Base-by-base conservation (phyloP, 192 early-diverging fungal genomes). In the Cetraspora pellucida region DNA sequence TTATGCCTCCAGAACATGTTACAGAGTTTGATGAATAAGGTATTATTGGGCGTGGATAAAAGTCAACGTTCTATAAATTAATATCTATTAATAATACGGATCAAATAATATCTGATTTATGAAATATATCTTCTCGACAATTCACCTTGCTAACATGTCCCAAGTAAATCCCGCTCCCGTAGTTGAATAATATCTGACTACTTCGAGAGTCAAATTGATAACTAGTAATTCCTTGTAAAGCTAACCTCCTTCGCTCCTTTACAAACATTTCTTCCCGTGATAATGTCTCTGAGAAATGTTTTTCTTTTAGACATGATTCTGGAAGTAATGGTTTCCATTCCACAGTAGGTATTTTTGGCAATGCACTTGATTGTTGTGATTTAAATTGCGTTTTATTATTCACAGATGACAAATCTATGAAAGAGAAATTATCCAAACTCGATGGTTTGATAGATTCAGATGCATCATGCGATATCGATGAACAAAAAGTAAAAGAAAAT, bases 181-280 rank as follows among this genome's bases (percentile, higher is more conserved):
- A 82, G 43, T 57, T 66, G 70, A 87, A 83, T 60, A 87, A 44
- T 3, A 85, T 45, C n/a, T 74, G 73, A 14, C 73, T 31, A 61
- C 73, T 61, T n/a, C 2, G 45, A 31, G 58, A 61, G 50, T 44
- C 57, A 5, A 71, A 80, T 67, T 86, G 80, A 28, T 71, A 81
- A 65, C 75, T 82, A 14, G 79, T 61, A 23, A 90, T 81, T 5
- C 86, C 87, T 14, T 85, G 86, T 14, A 81, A 78, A 13, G 82
- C 79, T 16, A 86, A 80, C 16, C 85, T 80, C 61, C 79, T 83
- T 31, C 85, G 83, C 60, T 82, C 84, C 58, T 81, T 88, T 13
- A 80, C 68, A 63, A 84, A 79, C 64, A 68, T 21, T 52, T 83
- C 82, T 77, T 83, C 82, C 19, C 77, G 47, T 17, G 77, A 74